A percentile compares a stretch with the other conserved stretches of the same genome.
These are phyloP conservation scores for Boletus rufocinnamomeus DNA, from an alignment of 768 basidiomycete genomes.

Conservation along the genomic window DNA sequence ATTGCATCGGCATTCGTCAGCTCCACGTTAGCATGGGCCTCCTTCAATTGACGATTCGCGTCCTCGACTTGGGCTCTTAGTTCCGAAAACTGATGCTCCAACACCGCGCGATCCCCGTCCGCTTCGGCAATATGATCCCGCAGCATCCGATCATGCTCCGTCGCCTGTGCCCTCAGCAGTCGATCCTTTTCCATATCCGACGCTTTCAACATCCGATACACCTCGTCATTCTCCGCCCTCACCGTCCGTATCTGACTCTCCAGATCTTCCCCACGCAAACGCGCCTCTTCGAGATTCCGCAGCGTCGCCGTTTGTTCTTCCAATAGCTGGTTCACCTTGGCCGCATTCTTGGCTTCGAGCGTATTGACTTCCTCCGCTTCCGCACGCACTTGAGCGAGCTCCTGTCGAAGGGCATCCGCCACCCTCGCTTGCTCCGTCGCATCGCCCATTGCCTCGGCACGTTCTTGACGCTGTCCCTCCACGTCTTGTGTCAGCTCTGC, in stretches of 20 bases:
- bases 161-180: conserved; percentile 69
- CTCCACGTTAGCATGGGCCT: conserved; percentile 59
- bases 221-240: conserved; percentile 66
- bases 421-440: conserved; percentile 64
- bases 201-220: conserved; percentile 63
- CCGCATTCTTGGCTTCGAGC: conserved; percentile 62
- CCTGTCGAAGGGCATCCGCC: conserved; percentile 61
- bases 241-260: conserved; percentile 74
- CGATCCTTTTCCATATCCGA: conserved; percentile 79
- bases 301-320: conserved; percentile 77
- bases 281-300: conserved; percentile 72
- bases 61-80: conserved; percentile 63
- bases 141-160: conserved; percentile 64
- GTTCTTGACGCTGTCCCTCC: conserved; percentile 54
- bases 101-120: conserved; percentile 89
- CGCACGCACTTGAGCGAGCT: conserved; percentile 57
- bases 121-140: conserved; percentile 91
- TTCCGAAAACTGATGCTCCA: conserved; percentile 86
- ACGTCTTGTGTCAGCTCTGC: conserved; percentile 54
- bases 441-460: conserved; percentile 61
- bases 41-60: conserved; percentile 62
- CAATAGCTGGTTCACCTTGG: conserved; percentile 63
- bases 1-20: conserved; percentile 67
- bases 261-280: conserved; percentile 70
- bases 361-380: conserved; percentile 71